phyloP scores from a whole-genome alignment of 257 asterid genomes.

The Rauvolfia tetraphylla region DNA sequence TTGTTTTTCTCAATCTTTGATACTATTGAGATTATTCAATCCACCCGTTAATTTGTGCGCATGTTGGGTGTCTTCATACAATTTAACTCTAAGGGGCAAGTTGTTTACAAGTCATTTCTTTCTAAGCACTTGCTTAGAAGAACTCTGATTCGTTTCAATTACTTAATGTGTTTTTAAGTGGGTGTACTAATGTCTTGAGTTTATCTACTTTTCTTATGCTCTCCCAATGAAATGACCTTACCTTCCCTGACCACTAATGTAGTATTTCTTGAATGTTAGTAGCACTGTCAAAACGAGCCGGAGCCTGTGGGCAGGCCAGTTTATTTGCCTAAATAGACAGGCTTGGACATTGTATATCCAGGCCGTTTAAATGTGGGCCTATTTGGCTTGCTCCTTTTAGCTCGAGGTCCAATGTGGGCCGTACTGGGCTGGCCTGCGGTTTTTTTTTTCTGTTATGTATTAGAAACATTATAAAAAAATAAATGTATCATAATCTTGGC shows the following conservation, averaged over 20 bases:
- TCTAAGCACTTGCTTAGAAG: background rate
- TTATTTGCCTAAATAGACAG: no score
- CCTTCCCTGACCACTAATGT: background rate
- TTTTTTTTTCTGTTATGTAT: no score
- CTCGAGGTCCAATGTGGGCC: no score
- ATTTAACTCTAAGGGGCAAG: background rate
- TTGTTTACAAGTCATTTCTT: background rate
- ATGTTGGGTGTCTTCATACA: background rate
- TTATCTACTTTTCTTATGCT: background rate
- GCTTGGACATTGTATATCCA: no score
- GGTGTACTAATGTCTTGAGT: background rate
- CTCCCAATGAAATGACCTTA: background rate
- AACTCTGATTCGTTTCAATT: slow-evolving; percentile 2
- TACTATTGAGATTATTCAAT: background rate
- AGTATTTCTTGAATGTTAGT: background rate
- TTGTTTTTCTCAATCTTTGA: background rate
- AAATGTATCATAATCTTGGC: no score
- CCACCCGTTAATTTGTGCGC: background rate
- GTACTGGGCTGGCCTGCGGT: no score
- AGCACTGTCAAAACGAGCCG: no score
- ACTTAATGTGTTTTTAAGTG: background rate
- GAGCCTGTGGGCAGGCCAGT: no score
- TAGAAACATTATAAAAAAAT: no score
- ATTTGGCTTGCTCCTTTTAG: no score
- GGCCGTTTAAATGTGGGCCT: no score